Evolutionary conservation across 257 asterid genomes (phyloP).

Genomic region (Solanum sparsipilum): DNA sequence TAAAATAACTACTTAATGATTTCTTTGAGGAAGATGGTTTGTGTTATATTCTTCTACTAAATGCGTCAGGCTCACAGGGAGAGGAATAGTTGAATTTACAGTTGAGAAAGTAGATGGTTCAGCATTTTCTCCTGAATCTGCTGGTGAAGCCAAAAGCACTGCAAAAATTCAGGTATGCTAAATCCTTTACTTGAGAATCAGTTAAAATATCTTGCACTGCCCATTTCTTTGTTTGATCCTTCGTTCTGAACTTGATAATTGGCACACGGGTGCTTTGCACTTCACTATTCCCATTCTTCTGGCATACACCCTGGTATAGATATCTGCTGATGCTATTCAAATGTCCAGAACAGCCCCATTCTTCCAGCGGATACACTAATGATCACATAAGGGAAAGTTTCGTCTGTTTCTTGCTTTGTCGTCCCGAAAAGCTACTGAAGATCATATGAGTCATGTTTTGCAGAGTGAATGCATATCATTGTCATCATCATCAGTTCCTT

Average conservation of each 20-base stretch:
- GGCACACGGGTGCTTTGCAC: too few relatives aligned
- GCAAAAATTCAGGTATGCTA: constrained; percentile 50
- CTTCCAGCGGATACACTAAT: too few relatives aligned
- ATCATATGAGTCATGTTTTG: too few relatives aligned
- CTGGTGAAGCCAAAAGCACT: constrained; percentile 58
- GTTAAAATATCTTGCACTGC: not conserved
- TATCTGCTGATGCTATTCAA: too few relatives aligned
- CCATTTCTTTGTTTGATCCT: not conserved
- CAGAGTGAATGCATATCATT: too few relatives aligned
- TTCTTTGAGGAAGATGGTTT: not conserved
- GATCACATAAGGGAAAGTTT: too few relatives aligned
- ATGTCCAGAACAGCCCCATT: too few relatives aligned
- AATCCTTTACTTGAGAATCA: not conserved
- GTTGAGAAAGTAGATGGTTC: constrained; percentile 89
- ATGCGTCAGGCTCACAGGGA: constrained; percentile 74
- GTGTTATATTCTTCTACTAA: constrained; percentile 4
- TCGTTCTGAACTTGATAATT: not conserved
- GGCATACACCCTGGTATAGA: too few relatives aligned
- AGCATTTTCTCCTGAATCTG: constrained; percentile 72
- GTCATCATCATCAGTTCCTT: too few relatives aligned
- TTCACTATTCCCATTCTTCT: too few relatives aligned
- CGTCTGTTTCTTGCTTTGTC: too few relatives aligned
- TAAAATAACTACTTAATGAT: not conserved
- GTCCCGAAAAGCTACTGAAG: too few relatives aligned
- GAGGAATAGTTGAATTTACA: constrained; percentile 86